A percentile compares a stretch with the other conserved stretches of the same genome.
phyloP scores from a whole-genome alignment of 192 early-diverging fungal species.

The Ambispora gerdemannii region DNA sequence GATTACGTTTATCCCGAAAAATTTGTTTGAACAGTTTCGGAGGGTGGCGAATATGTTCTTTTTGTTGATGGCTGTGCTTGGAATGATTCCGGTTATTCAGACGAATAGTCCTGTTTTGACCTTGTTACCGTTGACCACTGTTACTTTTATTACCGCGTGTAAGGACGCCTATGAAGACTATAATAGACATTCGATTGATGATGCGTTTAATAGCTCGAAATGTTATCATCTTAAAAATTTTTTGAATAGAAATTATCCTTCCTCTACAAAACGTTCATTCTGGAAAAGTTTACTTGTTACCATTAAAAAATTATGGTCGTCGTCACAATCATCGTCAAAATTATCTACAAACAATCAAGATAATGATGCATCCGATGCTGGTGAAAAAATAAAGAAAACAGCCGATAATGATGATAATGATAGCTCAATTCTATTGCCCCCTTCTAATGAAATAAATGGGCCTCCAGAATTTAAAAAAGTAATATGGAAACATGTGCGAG shows the following conservation, averaged over 20 bases:
- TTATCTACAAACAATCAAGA: background rate
- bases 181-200: constrained; percentile 80
- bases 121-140: constrained; percentile 77
- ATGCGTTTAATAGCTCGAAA: constrained; percentile 72
- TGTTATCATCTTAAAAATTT: constrained; percentile 44
- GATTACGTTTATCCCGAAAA: constrained; percentile 83
- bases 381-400: background rate
- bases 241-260: constrained; percentile 48
- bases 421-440: background rate
- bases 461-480: constrained; percentile 48
- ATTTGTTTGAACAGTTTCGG: constrained; percentile 89
- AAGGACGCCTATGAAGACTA: constrained; percentile 91
- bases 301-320: background rate
- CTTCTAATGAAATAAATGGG: constrained; percentile 20
- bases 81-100: constrained; percentile 78
- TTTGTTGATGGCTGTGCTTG: constrained; percentile 74
- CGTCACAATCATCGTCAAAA: background rate
- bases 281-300: constrained; percentile 18
- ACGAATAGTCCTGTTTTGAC: constrained; percentile 76
- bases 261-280: background rate
- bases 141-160: constrained; percentile 74
- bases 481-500: constrained; percentile 68
- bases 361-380: background rate
- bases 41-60: constrained; percentile 86
- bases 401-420: constrained; percentile 1